A percentile compares a stretch with the other conserved stretches of the same genome.
phyloP scores from a whole-genome alignment of 2,329 filamentous ascomycete species.

The Fonsecaea multimorphosa region DNA sequence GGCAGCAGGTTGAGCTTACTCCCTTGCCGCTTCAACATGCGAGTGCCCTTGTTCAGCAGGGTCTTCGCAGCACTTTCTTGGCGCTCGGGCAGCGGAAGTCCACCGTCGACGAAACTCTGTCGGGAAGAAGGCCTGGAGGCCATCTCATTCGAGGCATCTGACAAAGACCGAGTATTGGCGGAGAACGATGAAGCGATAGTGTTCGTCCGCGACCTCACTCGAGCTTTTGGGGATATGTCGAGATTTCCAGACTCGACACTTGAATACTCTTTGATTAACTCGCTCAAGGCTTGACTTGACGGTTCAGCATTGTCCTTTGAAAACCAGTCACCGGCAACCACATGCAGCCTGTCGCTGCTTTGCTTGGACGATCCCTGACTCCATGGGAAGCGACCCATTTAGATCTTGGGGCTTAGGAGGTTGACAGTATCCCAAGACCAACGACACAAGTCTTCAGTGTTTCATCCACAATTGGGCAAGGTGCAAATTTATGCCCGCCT shows the following conservation, averaged over 20 bases:
- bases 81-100: conserved; percentile 24
- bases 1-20: conserved; percentile 54
- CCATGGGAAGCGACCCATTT: conserved; percentile 39
- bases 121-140: conserved; percentile 30
- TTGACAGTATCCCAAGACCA: conserved; percentile 10
- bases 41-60: conserved; percentile 52
- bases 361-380: conserved; percentile 32
- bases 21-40: conserved; percentile 55
- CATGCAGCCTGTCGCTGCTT: conserved; percentile 33
- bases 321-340: conserved; percentile 35
- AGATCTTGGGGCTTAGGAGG: conserved; percentile 1
- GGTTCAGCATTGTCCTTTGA: conserved; percentile 33
- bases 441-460: conserved; percentile 2
- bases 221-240: conserved; percentile 20
- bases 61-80: conserved; percentile 45
- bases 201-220: conserved; percentile 32
- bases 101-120: conserved; percentile 27
- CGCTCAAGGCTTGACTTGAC: conserved; percentile 33
- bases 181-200: conserved; percentile 34
- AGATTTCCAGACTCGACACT: conserved; percentile 16
- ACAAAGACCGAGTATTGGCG: conserved; percentile 26
- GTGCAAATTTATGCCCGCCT: not conserved
- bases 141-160: conserved; percentile 29
- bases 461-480: conserved; percentile 24
- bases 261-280: conserved; percentile 34